Conservation (phyloP, 306 rosid species). For the Cicer yamashitae region DNA sequence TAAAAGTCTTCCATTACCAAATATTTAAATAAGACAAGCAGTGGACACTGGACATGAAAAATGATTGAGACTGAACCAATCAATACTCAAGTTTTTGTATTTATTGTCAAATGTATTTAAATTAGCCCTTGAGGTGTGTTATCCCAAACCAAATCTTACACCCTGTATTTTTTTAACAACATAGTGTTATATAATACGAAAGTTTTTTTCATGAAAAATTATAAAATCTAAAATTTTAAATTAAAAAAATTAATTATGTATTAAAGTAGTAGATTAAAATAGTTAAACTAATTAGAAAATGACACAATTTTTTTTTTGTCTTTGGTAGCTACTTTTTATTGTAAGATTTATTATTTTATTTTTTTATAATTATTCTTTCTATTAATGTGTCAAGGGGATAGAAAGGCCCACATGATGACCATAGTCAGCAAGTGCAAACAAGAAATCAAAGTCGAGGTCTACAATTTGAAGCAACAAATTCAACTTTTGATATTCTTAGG, state of each 20-base stretch:
- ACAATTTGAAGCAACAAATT: slow-evolving; percentile 14
- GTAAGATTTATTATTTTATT: no score
- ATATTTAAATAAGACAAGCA: slow-evolving; percentile 41
- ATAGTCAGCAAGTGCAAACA: slow-evolving; percentile 33
- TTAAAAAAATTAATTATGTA: no score
- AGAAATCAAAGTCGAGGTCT: slow-evolving; percentile 33
- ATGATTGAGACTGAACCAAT: slow-evolving; percentile 45
- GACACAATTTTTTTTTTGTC: no score
- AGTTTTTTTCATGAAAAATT: no score
- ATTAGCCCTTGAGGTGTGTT: slow-evolving; percentile 33
- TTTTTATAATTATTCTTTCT: no score
- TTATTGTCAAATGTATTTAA: slow-evolving; percentile 18
- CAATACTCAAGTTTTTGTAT: slow-evolving; percentile 10
- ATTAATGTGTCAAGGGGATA: background rate
- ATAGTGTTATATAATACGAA: no score
- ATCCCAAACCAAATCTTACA: slow-evolving; percentile 18
- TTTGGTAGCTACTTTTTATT: no score
- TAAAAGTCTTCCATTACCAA: slow-evolving; percentile 44
- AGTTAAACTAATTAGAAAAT: no score
- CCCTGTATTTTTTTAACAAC: background rate
- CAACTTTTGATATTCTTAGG: slow-evolving; percentile 8
- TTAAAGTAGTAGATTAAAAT: no score
- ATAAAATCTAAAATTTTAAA: no score
- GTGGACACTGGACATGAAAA: slow-evolving; percentile 32
- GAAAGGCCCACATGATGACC: slow-evolving; percentile 32